Conservation (phyloP, 768 basidiomycete genomes). For the Tylopilus plumbeoviolaceoides region DNA sequence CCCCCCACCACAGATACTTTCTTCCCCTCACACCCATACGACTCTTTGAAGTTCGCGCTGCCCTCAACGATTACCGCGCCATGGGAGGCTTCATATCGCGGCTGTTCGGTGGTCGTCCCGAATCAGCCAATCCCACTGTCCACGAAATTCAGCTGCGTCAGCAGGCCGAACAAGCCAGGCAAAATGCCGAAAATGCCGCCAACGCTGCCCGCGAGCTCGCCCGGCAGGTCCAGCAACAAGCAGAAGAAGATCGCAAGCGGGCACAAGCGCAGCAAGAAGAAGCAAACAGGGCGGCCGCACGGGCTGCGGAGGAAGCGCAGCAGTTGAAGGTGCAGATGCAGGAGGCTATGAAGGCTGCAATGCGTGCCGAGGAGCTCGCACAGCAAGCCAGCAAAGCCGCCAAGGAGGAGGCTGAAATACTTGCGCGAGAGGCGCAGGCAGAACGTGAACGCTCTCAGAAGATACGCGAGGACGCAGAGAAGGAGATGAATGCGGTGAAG, state of each 20-base stretch:
- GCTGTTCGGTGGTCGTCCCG: conserved; percentile 7
- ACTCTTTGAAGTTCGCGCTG: background rate
- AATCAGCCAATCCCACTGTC: conserved; percentile 9
- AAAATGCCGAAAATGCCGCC: background rate
- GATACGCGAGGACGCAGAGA: conserved; percentile 17
- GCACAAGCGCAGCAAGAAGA: conserved; percentile 6
- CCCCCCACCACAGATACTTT: background rate
- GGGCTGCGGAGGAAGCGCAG: conserved; percentile 2
- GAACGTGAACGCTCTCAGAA: conserved; percentile 12
- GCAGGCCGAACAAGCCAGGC: conserved; percentile 3
- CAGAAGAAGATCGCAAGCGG: conserved; percentile 9
- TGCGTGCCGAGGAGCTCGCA: conserved; percentile 8
- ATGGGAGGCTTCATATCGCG: conserved; percentile 12
- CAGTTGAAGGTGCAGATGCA: conserved; percentile 14
- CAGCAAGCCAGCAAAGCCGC: conserved; percentile 4
- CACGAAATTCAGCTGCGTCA: conserved; percentile 11
- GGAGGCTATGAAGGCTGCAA: background rate
- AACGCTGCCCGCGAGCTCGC: conserved; percentile 1
- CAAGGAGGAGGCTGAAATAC: conserved; percentile 16
- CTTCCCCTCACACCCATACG: background rate
- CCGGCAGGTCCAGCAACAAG: background rate
- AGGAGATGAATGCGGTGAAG: conserved; percentile 7
- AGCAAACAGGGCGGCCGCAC: conserved; percentile 2
- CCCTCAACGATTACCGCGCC: background rate
- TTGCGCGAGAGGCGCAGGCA: conserved; percentile 10